Evolutionary conservation across 2,329 filamentous ascomycete genomes (phyloP).

Genomic region (Xylariomycetidae sp.): DNA sequence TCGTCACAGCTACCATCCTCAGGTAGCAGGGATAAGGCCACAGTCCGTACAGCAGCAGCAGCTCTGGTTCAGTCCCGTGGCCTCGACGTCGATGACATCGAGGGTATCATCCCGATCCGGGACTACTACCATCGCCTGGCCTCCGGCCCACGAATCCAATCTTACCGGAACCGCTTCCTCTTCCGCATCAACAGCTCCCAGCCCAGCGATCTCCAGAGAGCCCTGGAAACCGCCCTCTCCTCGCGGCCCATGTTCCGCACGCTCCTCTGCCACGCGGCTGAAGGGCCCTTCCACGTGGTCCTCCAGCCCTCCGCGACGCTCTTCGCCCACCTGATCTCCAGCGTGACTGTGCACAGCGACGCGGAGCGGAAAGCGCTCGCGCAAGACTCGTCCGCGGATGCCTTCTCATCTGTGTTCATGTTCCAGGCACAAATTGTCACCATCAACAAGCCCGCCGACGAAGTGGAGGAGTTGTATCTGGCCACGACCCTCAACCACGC

Average conservation of each 20-base stretch:
- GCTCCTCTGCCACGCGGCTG: neutral
- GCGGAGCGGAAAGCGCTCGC: neutral
- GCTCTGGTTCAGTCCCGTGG: neutral
- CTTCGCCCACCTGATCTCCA: neutral
- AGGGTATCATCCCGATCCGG: constrained; percentile 1
- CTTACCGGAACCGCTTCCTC: constrained; percentile 1
- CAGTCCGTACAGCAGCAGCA: neutral
- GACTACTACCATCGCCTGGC: constrained; percentile 1
- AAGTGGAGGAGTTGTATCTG: neutral
- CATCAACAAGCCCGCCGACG: neutral
- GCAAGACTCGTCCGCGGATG: neutral
- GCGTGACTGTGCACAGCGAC: neutral
- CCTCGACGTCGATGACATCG: neutral
- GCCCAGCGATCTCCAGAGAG: neutral
- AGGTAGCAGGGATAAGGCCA: too few relatives aligned
- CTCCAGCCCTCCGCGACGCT: neutral
- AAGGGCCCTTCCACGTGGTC: neutral
- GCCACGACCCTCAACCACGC: neutral
- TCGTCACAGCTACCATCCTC: too few relatives aligned
- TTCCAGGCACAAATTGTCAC: neutral
- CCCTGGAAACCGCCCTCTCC: neutral
- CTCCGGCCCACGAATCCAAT: neutral
- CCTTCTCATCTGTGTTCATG: constrained; percentile 2
- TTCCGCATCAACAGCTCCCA: neutral
- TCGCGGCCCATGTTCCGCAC: constrained; percentile 2